Percentiles rank a stretch among this genome's conserved stretches.
phyloP scores from a whole-genome alignment of 2,329 filamentous ascomycete species.

The Cercospora zeae-maydis region DNA sequence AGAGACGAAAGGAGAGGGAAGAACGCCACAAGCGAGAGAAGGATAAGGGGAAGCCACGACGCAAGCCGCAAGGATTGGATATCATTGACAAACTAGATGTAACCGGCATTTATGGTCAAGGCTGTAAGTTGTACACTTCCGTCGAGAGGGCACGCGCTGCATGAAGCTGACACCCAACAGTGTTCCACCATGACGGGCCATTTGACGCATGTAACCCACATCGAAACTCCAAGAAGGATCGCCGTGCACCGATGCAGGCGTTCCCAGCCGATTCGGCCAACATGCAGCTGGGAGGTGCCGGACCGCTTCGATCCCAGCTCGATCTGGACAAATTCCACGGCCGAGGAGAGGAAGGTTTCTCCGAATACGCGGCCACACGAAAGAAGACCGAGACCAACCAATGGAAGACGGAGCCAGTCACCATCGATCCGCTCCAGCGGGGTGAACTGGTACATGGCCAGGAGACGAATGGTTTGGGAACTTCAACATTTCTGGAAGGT shows the following conservation, averaged over 20 bases:
- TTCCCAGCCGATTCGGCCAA: constrained; percentile 91
- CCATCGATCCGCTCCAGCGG: constrained; percentile 62
- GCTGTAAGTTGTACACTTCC: constrained; percentile 59
- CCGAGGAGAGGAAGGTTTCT: constrained; percentile 77
- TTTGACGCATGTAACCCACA: constrained; percentile 96
- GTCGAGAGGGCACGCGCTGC: not conserved
- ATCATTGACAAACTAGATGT: constrained; percentile 96
- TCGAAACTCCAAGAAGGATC: constrained; percentile 79
- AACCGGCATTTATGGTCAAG: constrained; percentile 90
- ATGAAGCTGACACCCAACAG: constrained; percentile 45
- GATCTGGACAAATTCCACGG: constrained; percentile 90
- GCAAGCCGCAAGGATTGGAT: constrained; percentile 60
- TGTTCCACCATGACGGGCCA: constrained; percentile 95
- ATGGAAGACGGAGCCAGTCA: constrained; percentile 40
- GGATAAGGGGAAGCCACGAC: constrained; percentile 38
- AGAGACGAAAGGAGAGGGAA: constrained; percentile 49
- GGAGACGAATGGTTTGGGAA: constrained; percentile 78
- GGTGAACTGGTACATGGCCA: constrained; percentile 77
- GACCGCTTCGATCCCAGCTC: constrained; percentile 74
- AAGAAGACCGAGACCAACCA: constrained; percentile 35
- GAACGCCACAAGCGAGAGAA: constrained; percentile 49
- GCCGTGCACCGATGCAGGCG: constrained; percentile 88
- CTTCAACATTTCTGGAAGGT: constrained; percentile 92
- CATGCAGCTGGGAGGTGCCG: constrained; percentile 83
- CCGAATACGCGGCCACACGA: constrained; percentile 63